A percentile compares a stretch with the other conserved stretches of the same genome.
These are phyloP conservation scores for Bipolaris zeicola DNA, from an alignment of 2,329 filamentous ascomycete genomes.

Conservation along the genomic window DNA sequence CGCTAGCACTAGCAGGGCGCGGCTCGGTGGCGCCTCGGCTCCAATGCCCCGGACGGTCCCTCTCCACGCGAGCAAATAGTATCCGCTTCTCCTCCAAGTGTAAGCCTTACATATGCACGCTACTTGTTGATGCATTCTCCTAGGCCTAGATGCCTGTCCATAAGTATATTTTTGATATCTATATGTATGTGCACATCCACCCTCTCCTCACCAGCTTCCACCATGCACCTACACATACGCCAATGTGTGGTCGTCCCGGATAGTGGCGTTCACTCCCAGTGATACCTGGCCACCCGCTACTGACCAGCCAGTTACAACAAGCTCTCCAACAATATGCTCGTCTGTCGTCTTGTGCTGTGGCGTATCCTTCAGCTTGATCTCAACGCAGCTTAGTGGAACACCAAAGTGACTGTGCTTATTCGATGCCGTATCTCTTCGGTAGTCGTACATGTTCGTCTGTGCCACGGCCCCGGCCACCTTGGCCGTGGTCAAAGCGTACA, in stretches of 20 bases:
- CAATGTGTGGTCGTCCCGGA: conserved; percentile 76
- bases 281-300: conserved; percentile 71
- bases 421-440: conserved; percentile 60
- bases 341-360: conserved; percentile 67
- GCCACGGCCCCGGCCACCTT: conserved; percentile 87
- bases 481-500: conserved; percentile 83
- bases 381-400: conserved; percentile 76
- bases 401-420: conserved; percentile 73
- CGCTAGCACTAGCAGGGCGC: conserved; percentile 1
- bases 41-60: conserved; percentile 3
- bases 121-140: no score
- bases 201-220: neutral
- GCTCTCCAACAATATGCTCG: conserved; percentile 58
- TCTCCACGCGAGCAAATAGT: conserved; percentile 6
- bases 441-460: conserved; percentile 88
- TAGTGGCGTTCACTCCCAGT: conserved; percentile 67
- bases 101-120: neutral
- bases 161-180: no score
- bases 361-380: conserved; percentile 74
- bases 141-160: no score
- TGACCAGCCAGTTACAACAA: conserved; percentile 73
- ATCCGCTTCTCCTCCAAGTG: neutral
- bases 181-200: neutral
- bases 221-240: conserved; percentile 51
- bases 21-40: conserved; percentile 11